Base-by-base conservation (phyloP, 2,329 filamentous ascomycete genomes). In the Hypoxylon rubiginosum region DNA sequence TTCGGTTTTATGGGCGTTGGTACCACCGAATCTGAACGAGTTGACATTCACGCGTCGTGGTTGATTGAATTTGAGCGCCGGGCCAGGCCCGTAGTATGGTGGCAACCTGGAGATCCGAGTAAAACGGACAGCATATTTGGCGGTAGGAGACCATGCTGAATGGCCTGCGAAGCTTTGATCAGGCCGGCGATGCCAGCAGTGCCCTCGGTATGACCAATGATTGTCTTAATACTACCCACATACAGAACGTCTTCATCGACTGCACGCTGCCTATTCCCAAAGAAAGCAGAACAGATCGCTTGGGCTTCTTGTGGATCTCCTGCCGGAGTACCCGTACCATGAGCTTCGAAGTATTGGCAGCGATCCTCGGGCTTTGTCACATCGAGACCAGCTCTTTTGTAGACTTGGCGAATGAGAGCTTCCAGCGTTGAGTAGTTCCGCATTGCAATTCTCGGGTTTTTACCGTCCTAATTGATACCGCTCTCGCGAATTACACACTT, bases 241-340 rank as follows among this genome's bases (percentile, higher is more conserved):
- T 43, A 39, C 13, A 64, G n/a, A 43, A n/a, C n/a, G n/a, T n/a
- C n/a, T n/a, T n/a, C n/a, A n/a, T n/a, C n/a, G n/a, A n/a, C n/a
- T n/a, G n/a, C n/a, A n/a, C n/a, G n/a, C n/a, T n/a, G n/a, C n/a
- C n/a, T n/a, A n/a, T n/a, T n/a, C n/a, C n/a, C n/a, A n/a, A 68
- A 70, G 45, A 72, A 70, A 1, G 58, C 59, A 5, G 41, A 7
- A 24, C 60, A 15, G 43, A 75, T 73, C 5, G 72, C 72, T 6
- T 54, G 64, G 2, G 73, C 73, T 48, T 75, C 73, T 9, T 46
- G 64, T 0, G 73, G 70, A 51, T 74, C 72, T 11, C 73, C 73
- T 0, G 69, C 67, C 11, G 56, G 58, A 0, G 73, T 74, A 0
- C 73, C 73, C 0, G 73, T 74, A 0, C 72, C 72, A n/a, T 74